phyloP scores from a whole-genome alignment of 345 rosid species.

The Nasturtium officinale region DNA sequence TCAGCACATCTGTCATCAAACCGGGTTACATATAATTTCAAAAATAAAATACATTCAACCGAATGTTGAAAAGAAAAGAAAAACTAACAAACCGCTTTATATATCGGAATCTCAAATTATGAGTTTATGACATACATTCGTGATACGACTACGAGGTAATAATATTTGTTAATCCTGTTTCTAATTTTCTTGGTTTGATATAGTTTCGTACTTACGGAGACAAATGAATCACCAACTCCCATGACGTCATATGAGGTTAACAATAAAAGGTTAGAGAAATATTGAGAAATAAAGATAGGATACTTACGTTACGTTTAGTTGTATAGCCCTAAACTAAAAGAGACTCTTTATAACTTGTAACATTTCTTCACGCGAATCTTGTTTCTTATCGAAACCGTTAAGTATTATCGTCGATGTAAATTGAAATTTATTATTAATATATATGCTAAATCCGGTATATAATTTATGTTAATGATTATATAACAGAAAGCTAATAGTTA shows the following conservation, averaged over 20 bases:
- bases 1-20: background rate
- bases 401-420: conserved; percentile 9
- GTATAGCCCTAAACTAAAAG: conserved; percentile 22
- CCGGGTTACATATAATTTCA: background rate
- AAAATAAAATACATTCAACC: background rate
- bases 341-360: conserved; percentile 27
- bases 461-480: background rate
- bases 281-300: conserved; percentile 18
- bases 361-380: conserved; percentile 37
- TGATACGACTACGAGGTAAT: too few species aligned
- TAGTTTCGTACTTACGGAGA: background rate
- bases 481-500: background rate
- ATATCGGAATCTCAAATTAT: background rate
- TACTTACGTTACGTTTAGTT: conserved; percentile 42
- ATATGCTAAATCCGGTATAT: conserved; percentile 3
- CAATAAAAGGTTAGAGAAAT: conserved; percentile 7
- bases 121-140: background rate
- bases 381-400: conserved; percentile 43
- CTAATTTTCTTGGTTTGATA: background rate
- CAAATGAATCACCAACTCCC: conserved; percentile 31
- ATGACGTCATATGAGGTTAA: conserved; percentile 34
- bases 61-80: background rate
- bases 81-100: background rate
- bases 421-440: background rate
- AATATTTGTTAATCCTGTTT: background rate